Conservation (phyloP, 208 protist genomes). For the Endotrypanum monterogeii region DNA sequence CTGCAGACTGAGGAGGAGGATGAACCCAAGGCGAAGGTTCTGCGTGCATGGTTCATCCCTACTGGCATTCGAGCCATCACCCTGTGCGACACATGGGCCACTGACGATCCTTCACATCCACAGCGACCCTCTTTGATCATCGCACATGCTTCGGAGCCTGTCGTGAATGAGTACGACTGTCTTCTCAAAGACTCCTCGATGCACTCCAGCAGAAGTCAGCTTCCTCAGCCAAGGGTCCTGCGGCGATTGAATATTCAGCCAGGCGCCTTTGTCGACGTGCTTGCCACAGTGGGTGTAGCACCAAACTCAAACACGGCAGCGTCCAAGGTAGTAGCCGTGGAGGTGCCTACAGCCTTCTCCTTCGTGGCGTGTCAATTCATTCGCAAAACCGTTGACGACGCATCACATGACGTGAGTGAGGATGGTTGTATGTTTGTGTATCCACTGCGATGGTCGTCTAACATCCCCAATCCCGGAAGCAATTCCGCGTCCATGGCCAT, state of each 20-base stretch:
- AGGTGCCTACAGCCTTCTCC: constrained; percentile 5
- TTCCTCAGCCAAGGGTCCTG: constrained; percentile 20
- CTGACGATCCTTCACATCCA: background rate
- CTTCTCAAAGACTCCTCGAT: constrained; percentile 46
- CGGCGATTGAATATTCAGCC: background rate
- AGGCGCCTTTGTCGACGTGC: background rate
- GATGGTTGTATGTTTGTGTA: constrained; percentile 11
- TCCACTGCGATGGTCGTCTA: background rate
- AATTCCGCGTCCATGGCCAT: background rate
- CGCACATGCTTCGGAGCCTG: constrained; percentile 43
- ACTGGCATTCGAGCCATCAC: constrained; percentile 57
- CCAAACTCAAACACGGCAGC: background rate
- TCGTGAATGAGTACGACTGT: constrained; percentile 78
- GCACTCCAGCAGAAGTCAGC: background rate
- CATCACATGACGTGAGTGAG: background rate
- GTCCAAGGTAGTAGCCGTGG: too few species aligned
- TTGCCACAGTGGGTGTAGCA: background rate
- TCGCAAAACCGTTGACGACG: background rate
- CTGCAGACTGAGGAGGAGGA: constrained; percentile 6
- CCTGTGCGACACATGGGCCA: constrained; percentile 23
- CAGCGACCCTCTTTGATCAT: constrained; percentile 23
- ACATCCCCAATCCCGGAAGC: background rate
- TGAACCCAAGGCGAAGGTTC: constrained; percentile 13
- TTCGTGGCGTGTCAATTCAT: constrained; percentile 5
- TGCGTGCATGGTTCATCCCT: constrained; percentile 52